phyloP scores from a whole-genome alignment of 1,284 basidiomycete genomes.

The Paramarasmius palmivorus region DNA sequence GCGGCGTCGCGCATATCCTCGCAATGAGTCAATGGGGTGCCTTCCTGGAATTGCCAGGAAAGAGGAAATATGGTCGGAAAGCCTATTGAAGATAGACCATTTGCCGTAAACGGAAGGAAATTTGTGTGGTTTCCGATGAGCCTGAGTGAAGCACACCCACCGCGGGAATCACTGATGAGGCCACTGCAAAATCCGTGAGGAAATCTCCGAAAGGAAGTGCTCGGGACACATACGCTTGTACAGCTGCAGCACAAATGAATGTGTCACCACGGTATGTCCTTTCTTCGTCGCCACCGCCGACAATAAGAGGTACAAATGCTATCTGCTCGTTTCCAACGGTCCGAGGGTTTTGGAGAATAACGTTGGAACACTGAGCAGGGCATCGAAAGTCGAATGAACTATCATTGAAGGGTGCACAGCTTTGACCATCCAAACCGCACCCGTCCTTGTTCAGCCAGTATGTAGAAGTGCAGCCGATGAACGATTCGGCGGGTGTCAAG shows the following conservation, averaged over 20 bases:
- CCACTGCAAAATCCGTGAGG: slow-evolving; percentile 48
- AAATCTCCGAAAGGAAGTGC: slow-evolving; percentile 6
- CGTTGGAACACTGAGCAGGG: slow-evolving; percentile 69
- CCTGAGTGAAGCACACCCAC: slow-evolving; percentile 77
- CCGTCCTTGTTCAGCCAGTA: slow-evolving; percentile 70
- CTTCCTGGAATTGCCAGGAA: slow-evolving; percentile 38
- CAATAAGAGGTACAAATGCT: slow-evolving; percentile 73
- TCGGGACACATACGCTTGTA: slow-evolving; percentile 63
- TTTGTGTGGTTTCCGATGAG: slow-evolving; percentile 73
- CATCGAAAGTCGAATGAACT: slow-evolving; percentile 76
- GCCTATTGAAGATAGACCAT: slow-evolving; percentile 70
- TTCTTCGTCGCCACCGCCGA: slow-evolving; percentile 77
- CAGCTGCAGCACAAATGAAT: slow-evolving; percentile 86
- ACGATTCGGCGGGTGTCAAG: slow-evolving; percentile 60
- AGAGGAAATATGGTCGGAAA: slow-evolving; percentile 79
- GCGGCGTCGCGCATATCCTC: slow-evolving; percentile 69
- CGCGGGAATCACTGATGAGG: slow-evolving; percentile 59
- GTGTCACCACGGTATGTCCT: slow-evolving; percentile 81
- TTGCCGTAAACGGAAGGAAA: slow-evolving; percentile 58
- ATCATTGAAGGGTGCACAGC: slow-evolving; percentile 69
- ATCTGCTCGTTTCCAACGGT: slow-evolving; percentile 71
- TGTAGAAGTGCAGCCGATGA: slow-evolving; percentile 67
- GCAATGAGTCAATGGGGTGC: slow-evolving; percentile 57
- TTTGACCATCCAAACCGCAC: slow-evolving; percentile 77
- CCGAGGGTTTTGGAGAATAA: slow-evolving; percentile 75